A percentile compares a stretch with the other conserved stretches of the same genome.
Evolutionary conservation across 2,329 filamentous ascomycete genomes (phyloP).

Genomic region (Aspergillus unguis): DNA sequence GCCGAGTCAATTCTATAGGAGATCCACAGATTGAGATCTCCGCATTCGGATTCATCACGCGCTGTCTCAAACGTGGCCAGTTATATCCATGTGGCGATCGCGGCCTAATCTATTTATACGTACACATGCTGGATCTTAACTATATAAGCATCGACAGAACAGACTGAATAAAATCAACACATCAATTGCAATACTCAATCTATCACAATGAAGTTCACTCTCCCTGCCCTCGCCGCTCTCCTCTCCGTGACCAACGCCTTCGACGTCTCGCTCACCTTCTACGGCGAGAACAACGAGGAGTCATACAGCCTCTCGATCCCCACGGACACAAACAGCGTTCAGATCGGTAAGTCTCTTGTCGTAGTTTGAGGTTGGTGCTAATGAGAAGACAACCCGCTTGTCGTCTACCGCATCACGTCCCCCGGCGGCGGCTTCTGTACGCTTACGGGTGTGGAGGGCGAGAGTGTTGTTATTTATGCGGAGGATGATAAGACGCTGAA

Average conservation of each 20-base stretch:
- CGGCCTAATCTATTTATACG: too few relatives aligned
- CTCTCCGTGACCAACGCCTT: not conserved
- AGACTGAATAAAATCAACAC: not conserved
- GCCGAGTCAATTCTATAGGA: too few relatives aligned
- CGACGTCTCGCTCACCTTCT: constrained; percentile 12
- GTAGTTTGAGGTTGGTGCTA: too few relatives aligned
- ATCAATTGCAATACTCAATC: not conserved
- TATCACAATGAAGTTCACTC: constrained; percentile 9
- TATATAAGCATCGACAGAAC: not conserved
- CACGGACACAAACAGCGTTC: not conserved
- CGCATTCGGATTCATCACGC: too few relatives aligned
- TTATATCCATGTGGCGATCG: too few relatives aligned
- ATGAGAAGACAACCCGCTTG: constrained; percentile 4
- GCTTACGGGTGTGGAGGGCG: constrained; percentile 7
- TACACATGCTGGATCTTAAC: too few relatives aligned
- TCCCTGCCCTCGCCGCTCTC: not conserved
- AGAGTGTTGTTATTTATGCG: constrained; percentile 4
- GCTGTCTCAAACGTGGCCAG: too few relatives aligned
- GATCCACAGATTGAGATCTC: too few relatives aligned
- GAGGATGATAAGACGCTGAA: constrained; percentile 2
- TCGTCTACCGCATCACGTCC: constrained; percentile 6
- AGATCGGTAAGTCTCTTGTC: constrained; percentile 8
- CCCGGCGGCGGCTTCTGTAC: constrained; percentile 12
- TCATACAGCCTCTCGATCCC: constrained; percentile 8
- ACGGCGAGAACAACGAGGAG: constrained; percentile 4